These are phyloP conservation scores for Iberis pinnata DNA, from an alignment of 345 rosid genomes.

Conservation along the genomic window DNA sequence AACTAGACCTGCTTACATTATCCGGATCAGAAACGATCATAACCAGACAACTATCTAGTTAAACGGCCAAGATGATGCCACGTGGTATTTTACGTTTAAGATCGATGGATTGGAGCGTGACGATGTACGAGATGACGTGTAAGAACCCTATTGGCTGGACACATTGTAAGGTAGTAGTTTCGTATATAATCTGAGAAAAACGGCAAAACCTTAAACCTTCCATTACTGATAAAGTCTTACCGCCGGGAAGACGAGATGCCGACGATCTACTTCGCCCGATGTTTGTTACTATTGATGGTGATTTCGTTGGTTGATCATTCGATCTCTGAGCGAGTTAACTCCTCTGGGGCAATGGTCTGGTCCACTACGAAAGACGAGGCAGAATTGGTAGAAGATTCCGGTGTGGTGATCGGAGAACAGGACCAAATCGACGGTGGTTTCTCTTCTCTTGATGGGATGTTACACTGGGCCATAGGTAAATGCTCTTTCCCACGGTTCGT, in stretches of 20 bases:
- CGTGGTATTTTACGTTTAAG: background rate
- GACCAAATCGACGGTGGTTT: slow-evolving; percentile 81
- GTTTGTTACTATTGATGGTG: slow-evolving; percentile 12
- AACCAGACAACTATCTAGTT: background rate
- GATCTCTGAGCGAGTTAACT: slow-evolving; percentile 39
- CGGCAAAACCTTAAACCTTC: slow-evolving; percentile 4
- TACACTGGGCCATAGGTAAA: slow-evolving; percentile 94
- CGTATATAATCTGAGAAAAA: slow-evolving; percentile 20
- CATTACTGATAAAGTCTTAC: background rate
- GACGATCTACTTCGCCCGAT: background rate
- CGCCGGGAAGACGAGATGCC: slow-evolving; percentile 13
- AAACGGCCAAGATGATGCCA: slow-evolving; percentile 1
- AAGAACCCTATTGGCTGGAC: slow-evolving; percentile 14
- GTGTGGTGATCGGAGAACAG: slow-evolving; percentile 34
- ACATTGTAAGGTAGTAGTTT: slow-evolving; percentile 19
- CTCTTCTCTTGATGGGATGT: slow-evolving; percentile 83
- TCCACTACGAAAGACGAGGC: slow-evolving; percentile 59
- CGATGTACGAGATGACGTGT: slow-evolving; percentile 21
- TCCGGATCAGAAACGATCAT: no score
- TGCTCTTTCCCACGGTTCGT: background rate
- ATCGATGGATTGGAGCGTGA: slow-evolving; percentile 10
- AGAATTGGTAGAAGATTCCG: slow-evolving; percentile 45
- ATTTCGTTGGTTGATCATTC: slow-evolving; percentile 13
- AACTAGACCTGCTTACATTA: no score
- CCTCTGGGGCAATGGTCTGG: slow-evolving; percentile 50